Percentiles rank a stretch among this genome's conserved stretches.
Evolutionary conservation across 129 eudicot genomes (phyloP).

Genomic region (Flaveria linearis): DNA sequence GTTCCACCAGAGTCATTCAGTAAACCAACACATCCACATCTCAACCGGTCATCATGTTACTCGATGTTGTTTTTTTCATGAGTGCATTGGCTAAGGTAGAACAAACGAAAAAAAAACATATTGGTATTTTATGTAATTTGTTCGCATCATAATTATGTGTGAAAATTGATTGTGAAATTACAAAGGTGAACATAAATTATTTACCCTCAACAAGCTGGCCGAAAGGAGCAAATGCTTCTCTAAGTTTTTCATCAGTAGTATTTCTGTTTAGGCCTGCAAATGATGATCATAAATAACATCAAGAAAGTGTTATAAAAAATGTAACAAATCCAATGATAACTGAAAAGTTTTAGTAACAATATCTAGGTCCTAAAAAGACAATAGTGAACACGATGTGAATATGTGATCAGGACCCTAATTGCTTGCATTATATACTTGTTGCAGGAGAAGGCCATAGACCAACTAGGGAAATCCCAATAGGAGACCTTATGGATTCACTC

Average conservation of each 20-base stretch:
- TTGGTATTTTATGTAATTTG: neutral
- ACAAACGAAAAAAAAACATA: neutral
- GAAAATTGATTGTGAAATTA: neutral
- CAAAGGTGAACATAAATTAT: neutral
- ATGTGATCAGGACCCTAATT: neutral
- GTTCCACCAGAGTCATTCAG: neutral
- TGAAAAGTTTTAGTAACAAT: neutral
- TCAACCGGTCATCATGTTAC: neutral
- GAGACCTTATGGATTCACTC: neutral
- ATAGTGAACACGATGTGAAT: neutral
- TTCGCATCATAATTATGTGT: neutral
- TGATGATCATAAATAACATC: constrained; percentile 3
- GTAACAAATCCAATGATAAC: constrained; percentile 12
- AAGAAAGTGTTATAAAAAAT: neutral
- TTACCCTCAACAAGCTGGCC: constrained; percentile 85
- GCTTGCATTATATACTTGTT: neutral
- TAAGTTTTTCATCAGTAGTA: constrained; percentile 82
- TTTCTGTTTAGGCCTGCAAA: constrained; percentile 77
- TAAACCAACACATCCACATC: neutral
- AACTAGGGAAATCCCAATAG: neutral
- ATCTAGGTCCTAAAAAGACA: neutral
- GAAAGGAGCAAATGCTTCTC: constrained; percentile 72
- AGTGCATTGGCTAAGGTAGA: neutral
- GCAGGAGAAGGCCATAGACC: neutral
- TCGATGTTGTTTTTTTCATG: neutral